Base-by-base conservation (phyloP, 1,139 yeast genomes). In the Wickerhamiella pararugosa region DNA sequence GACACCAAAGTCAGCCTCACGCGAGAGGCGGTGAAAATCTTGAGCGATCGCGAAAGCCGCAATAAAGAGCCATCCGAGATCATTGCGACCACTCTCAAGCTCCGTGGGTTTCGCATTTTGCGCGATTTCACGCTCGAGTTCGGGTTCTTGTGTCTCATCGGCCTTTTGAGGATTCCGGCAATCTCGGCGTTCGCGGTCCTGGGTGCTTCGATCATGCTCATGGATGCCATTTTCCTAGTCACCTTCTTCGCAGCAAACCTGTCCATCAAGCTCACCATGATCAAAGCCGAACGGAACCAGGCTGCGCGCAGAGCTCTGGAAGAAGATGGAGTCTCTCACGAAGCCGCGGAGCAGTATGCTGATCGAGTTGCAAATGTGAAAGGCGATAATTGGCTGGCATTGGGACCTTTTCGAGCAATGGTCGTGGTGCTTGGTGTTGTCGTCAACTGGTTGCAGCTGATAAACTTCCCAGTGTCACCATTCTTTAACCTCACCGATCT, bases 221-320 rank as follows among this genome's bases (percentile, higher is more conserved):
- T 71, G 53, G 98, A 90, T 59, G 66, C 82, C 47, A 49, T 84
- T 36, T 69, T 84, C 60, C 76, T 86, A 34, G 73, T 76, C 55
- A 83, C 97, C 1, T 87, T 87, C 61, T 90, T 71, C 60, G 70
- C 94, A 9, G 90, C 96, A 2, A 75, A 86, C 42, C 71, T 90
- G 52, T 79, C 94, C 1, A 71, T 90, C 61, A 90, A 90, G 62
- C 76, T 92, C 36, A 97, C 92, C 62, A 84, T 90, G 57, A 77
- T 77, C 57, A 71, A 86, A 50, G 94, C 93, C 47, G 84, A 90
- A 62, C 76, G 87, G 52, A 81, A 90, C 41, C 79, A 86, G 47
- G 74, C 77, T 45, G 73, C 87, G 57, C 78, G 81, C 56, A 77
- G 75, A 51, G 90, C 86, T 25, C 68, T 90, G 51, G 94, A 87